A percentile compares a stretch with the other conserved stretches of the same genome.
Evolutionary conservation across 208 protist species (phyloP).

Genomic region (Acanthamoeba lugdunensis): DNA sequence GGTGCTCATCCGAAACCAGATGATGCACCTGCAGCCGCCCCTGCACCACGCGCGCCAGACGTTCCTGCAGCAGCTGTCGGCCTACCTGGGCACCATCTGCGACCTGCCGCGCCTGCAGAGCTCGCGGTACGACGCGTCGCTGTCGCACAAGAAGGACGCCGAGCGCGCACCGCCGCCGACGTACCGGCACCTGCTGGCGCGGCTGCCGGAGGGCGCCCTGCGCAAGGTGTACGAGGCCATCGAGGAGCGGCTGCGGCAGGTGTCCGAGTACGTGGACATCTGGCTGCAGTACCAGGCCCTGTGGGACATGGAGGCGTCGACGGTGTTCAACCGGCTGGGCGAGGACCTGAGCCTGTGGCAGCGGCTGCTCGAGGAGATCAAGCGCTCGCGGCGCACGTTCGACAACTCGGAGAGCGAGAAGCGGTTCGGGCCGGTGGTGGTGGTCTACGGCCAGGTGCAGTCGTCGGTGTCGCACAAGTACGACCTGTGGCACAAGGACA

Average conservation of each 20-base stretch:
- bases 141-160: conserved; percentile 63
- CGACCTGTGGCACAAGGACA: conserved; percentile 89
- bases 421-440: conserved; percentile 86
- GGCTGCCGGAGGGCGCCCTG: conserved; percentile 80
- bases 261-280: conserved; percentile 85
- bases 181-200: conserved; percentile 75
- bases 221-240: conserved; percentile 82
- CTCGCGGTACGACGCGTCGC: conserved; percentile 80
- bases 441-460: conserved; percentile 89
- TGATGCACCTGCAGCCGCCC: conserved; percentile 85
- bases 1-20: conserved; percentile 87
- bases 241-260: conserved; percentile 78
- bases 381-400: conserved; percentile 85
- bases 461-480: conserved; percentile 90
- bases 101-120: conserved; percentile 81
- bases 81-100: conserved; percentile 79
- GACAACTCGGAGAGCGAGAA: conserved; percentile 85
- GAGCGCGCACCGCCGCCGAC: conserved; percentile 9
- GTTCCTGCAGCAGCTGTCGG: conserved; percentile 76
- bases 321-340: conserved; percentile 82
- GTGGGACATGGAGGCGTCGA: conserved; percentile 89
- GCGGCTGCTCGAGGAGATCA: conserved; percentile 85
- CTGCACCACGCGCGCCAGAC: conserved; percentile 84
- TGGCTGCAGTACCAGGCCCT: conserved; percentile 92
- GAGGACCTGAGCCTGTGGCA: conserved; percentile 87